These are phyloP conservation scores for Citropsis articulata DNA, from an alignment of 345 rosid species.

Conservation along the genomic window DNA sequence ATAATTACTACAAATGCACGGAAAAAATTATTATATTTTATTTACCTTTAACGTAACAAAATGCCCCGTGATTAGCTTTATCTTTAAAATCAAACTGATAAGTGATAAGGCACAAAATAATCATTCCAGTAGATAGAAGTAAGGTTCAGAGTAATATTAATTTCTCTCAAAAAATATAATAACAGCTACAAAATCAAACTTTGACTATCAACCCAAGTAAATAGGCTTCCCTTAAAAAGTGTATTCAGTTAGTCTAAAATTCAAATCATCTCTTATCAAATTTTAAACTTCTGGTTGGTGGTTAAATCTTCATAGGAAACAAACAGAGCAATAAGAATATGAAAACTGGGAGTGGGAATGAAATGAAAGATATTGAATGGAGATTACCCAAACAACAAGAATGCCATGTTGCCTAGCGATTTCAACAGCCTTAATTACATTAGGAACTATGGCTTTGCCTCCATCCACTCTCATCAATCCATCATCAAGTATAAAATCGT, in stretches of 20 bases:
- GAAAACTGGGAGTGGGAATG: background rate
- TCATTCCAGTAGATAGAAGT: background rate
- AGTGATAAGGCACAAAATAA: background rate
- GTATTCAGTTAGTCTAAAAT: background rate
- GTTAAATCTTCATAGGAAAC: conserved; percentile 7
- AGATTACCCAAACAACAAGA: conserved; percentile 71
- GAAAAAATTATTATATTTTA: no score
- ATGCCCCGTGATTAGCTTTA: background rate
- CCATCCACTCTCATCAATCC: conserved; percentile 52
- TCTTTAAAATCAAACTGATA: background rate
- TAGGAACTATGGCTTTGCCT: conserved; percentile 64
- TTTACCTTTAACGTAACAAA: no score
- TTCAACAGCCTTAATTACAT: conserved; percentile 63
- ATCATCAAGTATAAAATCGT: conserved; percentile 61
- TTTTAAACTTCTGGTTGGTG: background rate
- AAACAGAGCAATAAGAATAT: background rate
- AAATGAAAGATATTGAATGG: background rate
- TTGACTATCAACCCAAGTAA: background rate
- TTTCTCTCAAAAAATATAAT: background rate
- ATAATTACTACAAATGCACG: background rate
- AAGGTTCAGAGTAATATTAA: background rate
- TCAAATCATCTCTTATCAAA: background rate
- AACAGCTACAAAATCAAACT: background rate
- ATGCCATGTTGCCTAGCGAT: conserved; percentile 73
- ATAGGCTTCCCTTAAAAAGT: background rate